phyloP scores from a whole-genome alignment of 768 basidiomycete species.

The Myochromella boudieri region DNA sequence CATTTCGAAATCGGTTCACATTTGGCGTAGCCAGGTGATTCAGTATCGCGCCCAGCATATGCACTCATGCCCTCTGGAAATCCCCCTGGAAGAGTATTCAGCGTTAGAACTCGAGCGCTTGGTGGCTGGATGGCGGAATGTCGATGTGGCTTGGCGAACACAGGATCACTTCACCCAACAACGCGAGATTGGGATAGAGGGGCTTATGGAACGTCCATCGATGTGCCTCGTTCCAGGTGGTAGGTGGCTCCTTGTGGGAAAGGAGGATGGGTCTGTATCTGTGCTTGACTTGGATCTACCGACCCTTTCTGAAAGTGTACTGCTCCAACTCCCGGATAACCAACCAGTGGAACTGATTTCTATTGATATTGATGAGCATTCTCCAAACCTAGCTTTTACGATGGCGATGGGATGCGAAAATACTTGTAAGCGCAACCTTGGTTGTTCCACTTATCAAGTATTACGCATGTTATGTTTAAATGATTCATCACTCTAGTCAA shows the following conservation, averaged over 20 bases:
- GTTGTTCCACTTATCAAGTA: neutral
- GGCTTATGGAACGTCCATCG: too few relatives aligned
- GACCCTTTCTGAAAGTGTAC: neutral
- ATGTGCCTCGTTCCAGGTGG: conserved; percentile 11
- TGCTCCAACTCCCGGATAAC: neutral
- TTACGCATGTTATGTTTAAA: neutral
- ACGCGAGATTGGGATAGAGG: too few relatives aligned
- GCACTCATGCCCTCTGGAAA: conserved; percentile 1
- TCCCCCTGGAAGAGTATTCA: conserved; percentile 5
- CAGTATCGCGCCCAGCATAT: conserved; percentile 1
- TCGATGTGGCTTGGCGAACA: too few relatives aligned
- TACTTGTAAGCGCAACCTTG: too few relatives aligned
- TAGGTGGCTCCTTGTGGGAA: conserved; percentile 8
- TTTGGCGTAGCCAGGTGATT: conserved; percentile 9
- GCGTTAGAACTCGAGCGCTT: too few relatives aligned
- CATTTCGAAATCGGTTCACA: conserved; percentile 4
- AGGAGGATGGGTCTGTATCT: neutral
- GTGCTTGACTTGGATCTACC: conserved; percentile 8
- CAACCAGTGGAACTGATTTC: conserved; percentile 2
- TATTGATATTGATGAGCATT: conserved; percentile 3
- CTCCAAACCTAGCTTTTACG: conserved; percentile 6
- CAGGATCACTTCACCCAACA: too few relatives aligned
- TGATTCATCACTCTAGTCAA: neutral
- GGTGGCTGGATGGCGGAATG: conserved; percentile 8
- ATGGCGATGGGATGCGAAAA: too few relatives aligned